phyloP scores from a whole-genome alignment of 805 yeast genomes.

The Cyberlindnera samutprakarnensis region DNA sequence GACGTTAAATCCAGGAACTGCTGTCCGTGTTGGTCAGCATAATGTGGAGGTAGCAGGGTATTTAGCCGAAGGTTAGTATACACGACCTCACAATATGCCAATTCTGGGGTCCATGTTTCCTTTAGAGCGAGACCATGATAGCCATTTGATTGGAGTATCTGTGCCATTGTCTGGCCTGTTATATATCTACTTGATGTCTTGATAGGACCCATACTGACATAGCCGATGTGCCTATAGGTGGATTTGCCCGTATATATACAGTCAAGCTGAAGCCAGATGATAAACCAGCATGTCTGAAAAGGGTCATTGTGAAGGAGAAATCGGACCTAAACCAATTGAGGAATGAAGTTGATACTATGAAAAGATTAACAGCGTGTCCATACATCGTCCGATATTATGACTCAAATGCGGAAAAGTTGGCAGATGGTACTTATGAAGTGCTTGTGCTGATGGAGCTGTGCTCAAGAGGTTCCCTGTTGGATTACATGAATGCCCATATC shows the following conservation, averaged over 20 bases:
- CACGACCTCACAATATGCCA: no score
- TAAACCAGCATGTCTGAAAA: slow-evolving; percentile 57
- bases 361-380: slow-evolving; percentile 45
- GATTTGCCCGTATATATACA: slow-evolving; percentile 73
- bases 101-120: no score
- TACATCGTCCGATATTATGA: slow-evolving; percentile 66
- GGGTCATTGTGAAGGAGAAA: slow-evolving; percentile 69
- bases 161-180: no score
- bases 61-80: slow-evolving; percentile 48
- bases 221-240: slow-evolving; percentile 36
- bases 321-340: slow-evolving; percentile 56
- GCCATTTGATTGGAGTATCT: no score
- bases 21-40: slow-evolving; percentile 57
- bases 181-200: no score
- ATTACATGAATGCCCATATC: slow-evolving; percentile 82
- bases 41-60: slow-evolving; percentile 45
- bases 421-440: slow-evolving; percentile 65
- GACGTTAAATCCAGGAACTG: slow-evolving; percentile 39
- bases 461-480: slow-evolving; percentile 77
- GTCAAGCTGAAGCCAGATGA: slow-evolving; percentile 47
- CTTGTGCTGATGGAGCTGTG: slow-evolving; percentile 90
- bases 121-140: no score
- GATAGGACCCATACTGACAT: no score
- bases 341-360: slow-evolving; percentile 76
- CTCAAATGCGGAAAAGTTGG: slow-evolving; percentile 62